These are phyloP conservation scores for Candida silvicultrix DNA, from an alignment of 805 yeast species.

Conservation along the genomic window DNA sequence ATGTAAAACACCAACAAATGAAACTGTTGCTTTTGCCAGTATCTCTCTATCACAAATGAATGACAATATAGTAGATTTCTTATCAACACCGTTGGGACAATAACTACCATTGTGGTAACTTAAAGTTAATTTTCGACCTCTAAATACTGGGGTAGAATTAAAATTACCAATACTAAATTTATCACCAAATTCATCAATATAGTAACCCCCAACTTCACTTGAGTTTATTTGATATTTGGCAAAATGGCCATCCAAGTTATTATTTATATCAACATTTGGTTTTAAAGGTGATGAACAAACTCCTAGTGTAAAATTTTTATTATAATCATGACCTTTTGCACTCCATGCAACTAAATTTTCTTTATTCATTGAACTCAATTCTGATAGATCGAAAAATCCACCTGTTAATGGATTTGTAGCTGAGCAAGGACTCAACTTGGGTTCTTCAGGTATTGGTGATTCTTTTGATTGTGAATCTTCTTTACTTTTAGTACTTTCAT, in stretches of 20 bases:
- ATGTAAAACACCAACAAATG: conserved; percentile 64
- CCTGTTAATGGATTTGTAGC: conserved; percentile 34
- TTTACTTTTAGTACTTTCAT: not conserved
- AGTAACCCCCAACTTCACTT: conserved; percentile 51
- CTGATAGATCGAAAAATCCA: conserved; percentile 30
- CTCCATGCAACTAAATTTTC: conserved; percentile 43
- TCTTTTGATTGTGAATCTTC: conserved; percentile 3
- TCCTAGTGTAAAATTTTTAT: conserved; percentile 69
- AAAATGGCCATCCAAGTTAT: conserved; percentile 17
- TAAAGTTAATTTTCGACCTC: conserved; percentile 66
- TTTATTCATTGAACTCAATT: conserved; percentile 20
- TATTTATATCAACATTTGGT: conserved; percentile 19
- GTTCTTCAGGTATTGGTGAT: conserved; percentile 7
- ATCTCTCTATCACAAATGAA: conserved; percentile 79
- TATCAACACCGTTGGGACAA: conserved; percentile 48
- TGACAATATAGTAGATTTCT: conserved; percentile 60
- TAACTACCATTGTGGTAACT: conserved; percentile 65
- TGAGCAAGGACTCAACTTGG: conserved; percentile 32
- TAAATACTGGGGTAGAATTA: conserved; percentile 53
- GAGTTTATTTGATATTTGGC: conserved; percentile 23
- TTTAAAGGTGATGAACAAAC: conserved; percentile 54
- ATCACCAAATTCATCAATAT: conserved; percentile 37
- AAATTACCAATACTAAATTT: conserved; percentile 56
- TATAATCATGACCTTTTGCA: conserved; percentile 65
- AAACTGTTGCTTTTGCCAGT: conserved; percentile 53